Base-by-base conservation (phyloP, 495 filamentous ascomycete genomes). In the Viridothelium virens region DNA sequence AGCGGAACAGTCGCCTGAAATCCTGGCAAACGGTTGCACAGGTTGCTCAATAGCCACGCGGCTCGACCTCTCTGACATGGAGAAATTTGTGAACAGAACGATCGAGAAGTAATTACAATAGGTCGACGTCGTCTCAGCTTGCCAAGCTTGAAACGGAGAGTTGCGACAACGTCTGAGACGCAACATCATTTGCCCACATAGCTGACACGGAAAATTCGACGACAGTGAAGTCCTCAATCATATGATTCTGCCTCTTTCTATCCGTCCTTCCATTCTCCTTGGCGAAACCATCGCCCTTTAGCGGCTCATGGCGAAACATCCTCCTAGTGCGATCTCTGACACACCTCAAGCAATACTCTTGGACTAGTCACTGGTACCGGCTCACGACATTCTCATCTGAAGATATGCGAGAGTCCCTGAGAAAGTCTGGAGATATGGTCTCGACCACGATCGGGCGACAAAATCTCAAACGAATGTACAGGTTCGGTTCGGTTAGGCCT, bases 221-320 rank as follows among this genome's bases (percentile, higher is more conserved):
- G 4, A 18, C 53, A 36, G 53, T 59, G 18, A 25, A 1, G 31
- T 34, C 14, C 31, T 59, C 31, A 36, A 59, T 31, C 10, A 36
- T 11, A 36, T 59, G 53, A 9, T 25, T 36, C 14, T 34, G 18
- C 7, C n/a, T 9, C 5, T 59, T 14, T 59, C 48, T 5, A 18
- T 18, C 48, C 48, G 12, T 53, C 16, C 48, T 5, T 53, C 16
- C 48, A 14, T 18, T 53, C 53, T 59, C 31, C 53, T 36, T 11
- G 53, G 31, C 31, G 25, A 33, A 59, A 59, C n/a, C 53, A 31
- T 59, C 14, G 5, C 53, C 53, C n/a, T 36, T 33, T 53, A 9
- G 7, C 53, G 7, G 31, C 53, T 59, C 53, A 34, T 59, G 53
- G 53, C 53, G 53, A 36, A 59, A 59, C 31, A 36, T 59, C 25